Percentiles rank a stretch among this genome's conserved stretches.
These are phyloP conservation scores for Thelonectria olida DNA, from an alignment of 2,329 filamentous ascomycete genomes.

Conservation along the genomic window DNA sequence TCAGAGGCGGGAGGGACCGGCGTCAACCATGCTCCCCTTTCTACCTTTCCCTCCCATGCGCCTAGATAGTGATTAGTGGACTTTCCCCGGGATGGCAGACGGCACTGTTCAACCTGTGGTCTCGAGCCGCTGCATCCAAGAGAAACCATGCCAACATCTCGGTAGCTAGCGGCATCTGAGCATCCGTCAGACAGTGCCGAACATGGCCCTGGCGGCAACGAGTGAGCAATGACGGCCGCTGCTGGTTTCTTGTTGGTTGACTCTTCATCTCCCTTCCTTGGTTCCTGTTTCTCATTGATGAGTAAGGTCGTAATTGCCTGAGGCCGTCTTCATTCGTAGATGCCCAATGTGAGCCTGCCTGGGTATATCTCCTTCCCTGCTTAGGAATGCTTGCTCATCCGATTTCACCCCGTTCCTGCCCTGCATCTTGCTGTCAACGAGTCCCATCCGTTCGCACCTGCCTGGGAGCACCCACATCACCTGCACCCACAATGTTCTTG, in stretches of 20 bases:
- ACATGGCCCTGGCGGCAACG: conserved; percentile 30
- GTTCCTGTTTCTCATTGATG: background rate
- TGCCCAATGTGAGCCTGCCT: background rate
- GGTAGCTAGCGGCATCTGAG: conserved; percentile 32
- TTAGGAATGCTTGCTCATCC: background rate
- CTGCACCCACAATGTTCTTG: conserved; percentile 23
- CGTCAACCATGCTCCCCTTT: conserved; percentile 6
- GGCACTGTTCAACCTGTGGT: conserved; percentile 25
- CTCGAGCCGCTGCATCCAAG: conserved; percentile 32
- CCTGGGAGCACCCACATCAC: conserved; percentile 15
- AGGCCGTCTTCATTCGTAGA: background rate
- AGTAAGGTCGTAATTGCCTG: background rate
- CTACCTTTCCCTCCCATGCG: conserved; percentile 19
- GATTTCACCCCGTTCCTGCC: conserved; percentile 4
- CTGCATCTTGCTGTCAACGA: conserved; percentile 4
- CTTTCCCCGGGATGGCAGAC: conserved; percentile 15
- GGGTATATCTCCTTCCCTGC: background rate
- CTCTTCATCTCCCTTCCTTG: conserved; percentile 11
- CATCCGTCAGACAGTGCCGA: conserved; percentile 27
- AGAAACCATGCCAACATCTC: conserved; percentile 29
- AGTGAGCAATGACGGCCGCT: conserved; percentile 33
- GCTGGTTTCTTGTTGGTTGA: conserved; percentile 10
- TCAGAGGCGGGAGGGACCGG: conserved; percentile 18
- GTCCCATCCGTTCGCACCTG: conserved; percentile 5
- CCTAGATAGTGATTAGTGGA: conserved; percentile 25